Conservation (phyloP, 257 asterid species). For the Ilex aquifolium region DNA sequence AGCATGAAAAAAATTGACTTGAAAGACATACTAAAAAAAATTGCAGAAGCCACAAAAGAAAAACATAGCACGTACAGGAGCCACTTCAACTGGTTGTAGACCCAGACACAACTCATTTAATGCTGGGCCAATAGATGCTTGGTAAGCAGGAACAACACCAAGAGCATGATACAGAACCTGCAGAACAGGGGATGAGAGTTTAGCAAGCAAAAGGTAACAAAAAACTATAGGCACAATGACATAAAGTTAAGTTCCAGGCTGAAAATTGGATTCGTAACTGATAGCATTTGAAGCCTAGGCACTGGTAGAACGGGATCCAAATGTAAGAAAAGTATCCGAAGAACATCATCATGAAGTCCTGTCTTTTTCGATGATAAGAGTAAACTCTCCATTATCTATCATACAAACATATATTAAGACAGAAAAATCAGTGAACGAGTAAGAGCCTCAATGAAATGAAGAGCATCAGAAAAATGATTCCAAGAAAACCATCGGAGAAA, state of each 20-base stretch:
- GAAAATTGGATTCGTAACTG: conserved; percentile 46
- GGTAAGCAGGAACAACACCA: conserved; percentile 91
- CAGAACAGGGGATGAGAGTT: conserved; percentile 25
- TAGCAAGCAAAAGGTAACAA: conserved; percentile 7
- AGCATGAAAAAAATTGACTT: conserved; percentile 18
- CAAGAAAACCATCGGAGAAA: neutral
- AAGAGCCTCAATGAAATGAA: too few species aligned
- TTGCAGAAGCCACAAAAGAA: conserved; percentile 16
- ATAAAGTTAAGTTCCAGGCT: neutral
- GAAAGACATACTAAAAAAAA: conserved; percentile 6
- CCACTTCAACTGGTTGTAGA: conserved; percentile 85
- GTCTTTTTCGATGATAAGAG: conserved; percentile 82
- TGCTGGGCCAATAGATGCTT: conserved; percentile 72
- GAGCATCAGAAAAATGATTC: too few species aligned
- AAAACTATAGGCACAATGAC: neutral
- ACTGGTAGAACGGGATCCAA: conserved; percentile 90
- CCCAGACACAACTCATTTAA: conserved; percentile 96
- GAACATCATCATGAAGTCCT: conserved; percentile 81
- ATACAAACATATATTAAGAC: neutral
- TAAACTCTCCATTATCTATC: conserved; percentile 77
- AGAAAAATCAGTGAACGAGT: too few species aligned
- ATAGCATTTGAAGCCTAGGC: conserved; percentile 89
- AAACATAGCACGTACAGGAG: conserved; percentile 57
- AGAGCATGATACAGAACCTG: conserved; percentile 94
- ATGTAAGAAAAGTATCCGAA: conserved; percentile 85